Evolutionary conservation across 2,329 filamentous ascomycete genomes (phyloP).

Genomic region (Hortaea sp.): DNA sequence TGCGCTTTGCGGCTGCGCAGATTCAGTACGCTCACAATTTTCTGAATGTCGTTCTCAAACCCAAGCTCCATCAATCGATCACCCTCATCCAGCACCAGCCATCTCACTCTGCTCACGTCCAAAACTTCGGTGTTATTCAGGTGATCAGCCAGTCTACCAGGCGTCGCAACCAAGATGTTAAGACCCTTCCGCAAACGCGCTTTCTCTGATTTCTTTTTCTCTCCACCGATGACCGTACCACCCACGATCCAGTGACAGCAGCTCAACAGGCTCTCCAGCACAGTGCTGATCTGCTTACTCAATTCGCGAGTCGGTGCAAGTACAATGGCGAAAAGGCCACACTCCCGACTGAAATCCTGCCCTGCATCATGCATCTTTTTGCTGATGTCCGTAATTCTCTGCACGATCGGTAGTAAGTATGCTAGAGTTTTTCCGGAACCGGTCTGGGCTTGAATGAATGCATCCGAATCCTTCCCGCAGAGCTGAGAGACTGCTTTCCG

Average conservation of each 20-base stretch:
- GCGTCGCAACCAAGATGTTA: constrained; percentile 92
- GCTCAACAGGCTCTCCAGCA: constrained; percentile 75
- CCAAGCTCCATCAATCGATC: constrained; percentile 98
- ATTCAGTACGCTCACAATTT: constrained; percentile 72
- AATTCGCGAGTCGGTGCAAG: constrained; percentile 87
- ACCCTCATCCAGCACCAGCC: constrained; percentile 91
- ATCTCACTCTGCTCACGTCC: constrained; percentile 78
- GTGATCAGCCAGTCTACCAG: constrained; percentile 83
- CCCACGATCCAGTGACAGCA: constrained; percentile 91
- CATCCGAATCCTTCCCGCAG: constrained; percentile 71
- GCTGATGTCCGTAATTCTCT: constrained; percentile 71
- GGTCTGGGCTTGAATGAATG: constrained; percentile 93
- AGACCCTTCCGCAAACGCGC: constrained; percentile 86
- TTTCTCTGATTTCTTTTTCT: constrained; percentile 76
- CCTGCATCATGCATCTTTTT: constrained; percentile 35
- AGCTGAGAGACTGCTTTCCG: constrained; percentile 77
- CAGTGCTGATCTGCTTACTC: constrained; percentile 83
- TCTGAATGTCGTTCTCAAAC: constrained; percentile 87
- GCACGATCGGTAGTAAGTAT: constrained; percentile 87
- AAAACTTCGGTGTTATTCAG: constrained; percentile 84
- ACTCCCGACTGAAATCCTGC: constrained; percentile 62
- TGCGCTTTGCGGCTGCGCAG: constrained; percentile 51
- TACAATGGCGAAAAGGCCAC: constrained; percentile 88
- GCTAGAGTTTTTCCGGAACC: constrained; percentile 95
- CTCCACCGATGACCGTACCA: constrained; percentile 67